Evolutionary conservation across 2,329 filamentous ascomycete species (phyloP).

Genomic region (Microdochium trichocladiopsis): DNA sequence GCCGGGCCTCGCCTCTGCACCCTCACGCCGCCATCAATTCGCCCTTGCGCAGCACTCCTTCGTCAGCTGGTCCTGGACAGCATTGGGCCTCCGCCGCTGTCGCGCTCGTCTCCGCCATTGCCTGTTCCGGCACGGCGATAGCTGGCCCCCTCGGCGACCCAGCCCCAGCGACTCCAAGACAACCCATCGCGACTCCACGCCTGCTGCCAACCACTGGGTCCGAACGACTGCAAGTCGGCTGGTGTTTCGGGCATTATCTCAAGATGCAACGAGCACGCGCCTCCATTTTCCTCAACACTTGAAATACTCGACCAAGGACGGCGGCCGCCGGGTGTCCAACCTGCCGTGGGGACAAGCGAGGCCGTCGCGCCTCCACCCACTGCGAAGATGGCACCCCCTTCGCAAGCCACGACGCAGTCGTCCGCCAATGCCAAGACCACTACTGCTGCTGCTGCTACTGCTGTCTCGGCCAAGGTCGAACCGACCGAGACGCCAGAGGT

Average conservation of each 20-base stretch:
- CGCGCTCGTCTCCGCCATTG: background rate
- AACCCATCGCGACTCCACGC: background rate
- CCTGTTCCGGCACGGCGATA: background rate
- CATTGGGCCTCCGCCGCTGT: background rate
- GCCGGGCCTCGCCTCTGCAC: background rate
- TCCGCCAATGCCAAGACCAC: background rate
- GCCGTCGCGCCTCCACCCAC: slow-evolving; percentile 6
- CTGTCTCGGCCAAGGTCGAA: slow-evolving; percentile 8
- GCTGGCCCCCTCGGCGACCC: background rate
- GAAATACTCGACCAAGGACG: slow-evolving; percentile 12
- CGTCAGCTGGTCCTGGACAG: background rate
- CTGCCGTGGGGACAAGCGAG: slow-evolving; percentile 7
- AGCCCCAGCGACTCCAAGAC: background rate
- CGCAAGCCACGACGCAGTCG: slow-evolving; percentile 5
- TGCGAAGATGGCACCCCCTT: slow-evolving; percentile 18
- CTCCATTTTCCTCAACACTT: slow-evolving; percentile 10
- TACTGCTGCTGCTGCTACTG: background rate
- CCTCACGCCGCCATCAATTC: background rate
- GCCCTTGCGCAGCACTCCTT: background rate
- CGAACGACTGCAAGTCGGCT: background rate
- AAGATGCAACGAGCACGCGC: slow-evolving; percentile 12
- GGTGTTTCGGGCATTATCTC: slow-evolving; percentile 5
- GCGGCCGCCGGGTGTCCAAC: slow-evolving; percentile 5
- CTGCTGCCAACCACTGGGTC: background rate
- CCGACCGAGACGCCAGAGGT: slow-evolving; percentile 24